Evolutionary conservation across 2,329 filamentous ascomycete genomes (phyloP), one percentile per base, ranked within the genome.

Genomic region (Chrysosporium queenslandicum): DNA sequence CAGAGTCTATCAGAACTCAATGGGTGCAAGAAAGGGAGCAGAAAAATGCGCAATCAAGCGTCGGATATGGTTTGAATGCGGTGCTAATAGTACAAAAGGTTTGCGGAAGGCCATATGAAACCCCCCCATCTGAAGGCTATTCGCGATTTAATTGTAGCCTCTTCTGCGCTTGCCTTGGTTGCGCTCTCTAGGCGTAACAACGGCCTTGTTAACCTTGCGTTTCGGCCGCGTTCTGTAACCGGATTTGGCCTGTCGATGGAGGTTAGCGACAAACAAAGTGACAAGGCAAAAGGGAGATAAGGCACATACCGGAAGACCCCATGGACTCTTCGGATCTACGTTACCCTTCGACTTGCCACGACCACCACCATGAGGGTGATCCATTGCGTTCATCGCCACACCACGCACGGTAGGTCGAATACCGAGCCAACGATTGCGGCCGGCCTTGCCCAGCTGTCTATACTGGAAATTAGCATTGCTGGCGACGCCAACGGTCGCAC

Each of bases 311-410:
- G 88, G 91, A 66, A 82, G 85, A 68, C 94, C 92, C 92, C 94
- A 98, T 54, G 92, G 92, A 73, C 88, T 95, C 62, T 92, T 88
- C 30, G 94, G 92, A 66, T 94, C 79, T 56, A 90, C 82, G 67
- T 96, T 95, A 81, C 92, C 89, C 87, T 98, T 98, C 53, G 89
- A 96, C 75, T 98, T 98, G 75, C 92, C 92, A 78, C 94, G 82
- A 72, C 92, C 92, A 86, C 92, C 92, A 80, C 92, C 92, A 70
- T 98, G 92, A 65, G 92, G 92, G 78, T 98, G 92, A 66, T 98
- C 92, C 63, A 83, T 86, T 82, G 91, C 89, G 76, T 98, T 98
- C 94, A 98, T 98, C 58, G 94, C 92, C 62, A 97, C 74, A 85
- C 92, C 94, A 76, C 94, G 83, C 41, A 98, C 92, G 0, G 92